A percentile compares a stretch with the other conserved stretches of the same genome.
Evolutionary conservation across 495 filamentous ascomycete species (phyloP).

Genomic region (Hypoxylon crocopeplum): DNA sequence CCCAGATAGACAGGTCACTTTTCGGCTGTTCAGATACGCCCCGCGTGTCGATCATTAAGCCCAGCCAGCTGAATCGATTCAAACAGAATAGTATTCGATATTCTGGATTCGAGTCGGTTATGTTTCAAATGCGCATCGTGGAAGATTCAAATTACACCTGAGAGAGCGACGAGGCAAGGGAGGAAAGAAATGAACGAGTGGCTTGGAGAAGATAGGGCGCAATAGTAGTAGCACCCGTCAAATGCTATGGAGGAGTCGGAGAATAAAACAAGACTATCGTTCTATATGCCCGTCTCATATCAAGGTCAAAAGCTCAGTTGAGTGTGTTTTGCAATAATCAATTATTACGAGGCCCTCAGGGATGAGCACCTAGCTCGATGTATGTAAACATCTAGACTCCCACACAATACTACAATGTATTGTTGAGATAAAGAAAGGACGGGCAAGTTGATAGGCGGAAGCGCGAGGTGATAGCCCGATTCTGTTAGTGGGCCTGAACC

Average conservation of each 20-base stretch:
- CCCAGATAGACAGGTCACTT: neutral
- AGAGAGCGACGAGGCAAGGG: neutral
- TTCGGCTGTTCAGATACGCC: constrained; percentile 15
- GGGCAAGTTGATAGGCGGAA: constrained; percentile 14
- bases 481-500: neutral
- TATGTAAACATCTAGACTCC: too few species aligned
- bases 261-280: constrained; percentile 3
- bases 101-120: neutral
- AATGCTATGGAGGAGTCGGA: neutral
- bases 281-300: neutral
- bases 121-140: constrained; percentile 15
- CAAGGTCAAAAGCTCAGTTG: too few species aligned
- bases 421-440: too few species aligned
- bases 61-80: constrained; percentile 21
- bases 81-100: neutral
- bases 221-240: neutral
- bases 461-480: constrained; percentile 7
- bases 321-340: too few species aligned
- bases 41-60: constrained; percentile 26
- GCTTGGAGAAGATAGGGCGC: neutral
- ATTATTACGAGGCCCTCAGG: too few species aligned
- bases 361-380: too few species aligned
- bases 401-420: neutral
- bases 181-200: constrained; percentile 1
- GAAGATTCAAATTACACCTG: neutral